Evolutionary conservation across 192 early-diverging fungal genomes (phyloP), one percentile per base, ranked within the genome.

Genomic region (Geranomyces variabilis): DNA sequence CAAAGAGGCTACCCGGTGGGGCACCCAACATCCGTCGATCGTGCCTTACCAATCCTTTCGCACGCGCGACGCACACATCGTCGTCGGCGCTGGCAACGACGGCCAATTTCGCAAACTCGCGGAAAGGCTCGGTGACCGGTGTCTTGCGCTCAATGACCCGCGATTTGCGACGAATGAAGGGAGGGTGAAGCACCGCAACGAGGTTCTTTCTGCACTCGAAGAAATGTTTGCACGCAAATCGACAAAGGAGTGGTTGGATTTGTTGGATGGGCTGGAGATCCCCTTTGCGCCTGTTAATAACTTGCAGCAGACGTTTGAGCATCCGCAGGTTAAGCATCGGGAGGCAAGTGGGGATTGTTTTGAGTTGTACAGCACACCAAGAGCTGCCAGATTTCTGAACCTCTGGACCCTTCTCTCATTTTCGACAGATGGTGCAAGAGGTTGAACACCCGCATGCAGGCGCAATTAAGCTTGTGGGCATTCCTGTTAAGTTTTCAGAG

Each of bases 11-110:
- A 77, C 79, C 45, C 84, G 96, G 21, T 90, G 90, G 90, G 96
- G 95, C 34, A 96, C 94, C 0, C 77, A 87, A 10, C 96, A 98
- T 73, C 84, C 91, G 6, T 90, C 93, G 0, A 96, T 98, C 53
- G 96, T 94, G 12, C 96, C 96, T 13, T 98, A 98, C 79, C 90
- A 94, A n/a, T 14, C 34, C 17, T 89, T 96, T 67, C 84, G 83
- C 0, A 95, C 92, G 10, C 80, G 64, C 15, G 91, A 96, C 76
- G 90, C 90, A 5, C 81, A 83, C 74, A 84, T 98, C 41, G 91
- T 96, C 77, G 84, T 98, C 62, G 96, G 96, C 1, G 91, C 93
- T 0, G 96, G 94, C 0, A 97, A 95, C 79, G 91, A 97, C 78
- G 70, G 73, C 0, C 96, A 97, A 67, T 97, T 94, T 75, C 69